A percentile compares a stretch with the other conserved stretches of the same genome.
Evolutionary conservation across 2,329 filamentous ascomycete genomes (phyloP).

Genomic region (Chaetomium sp.): DNA sequence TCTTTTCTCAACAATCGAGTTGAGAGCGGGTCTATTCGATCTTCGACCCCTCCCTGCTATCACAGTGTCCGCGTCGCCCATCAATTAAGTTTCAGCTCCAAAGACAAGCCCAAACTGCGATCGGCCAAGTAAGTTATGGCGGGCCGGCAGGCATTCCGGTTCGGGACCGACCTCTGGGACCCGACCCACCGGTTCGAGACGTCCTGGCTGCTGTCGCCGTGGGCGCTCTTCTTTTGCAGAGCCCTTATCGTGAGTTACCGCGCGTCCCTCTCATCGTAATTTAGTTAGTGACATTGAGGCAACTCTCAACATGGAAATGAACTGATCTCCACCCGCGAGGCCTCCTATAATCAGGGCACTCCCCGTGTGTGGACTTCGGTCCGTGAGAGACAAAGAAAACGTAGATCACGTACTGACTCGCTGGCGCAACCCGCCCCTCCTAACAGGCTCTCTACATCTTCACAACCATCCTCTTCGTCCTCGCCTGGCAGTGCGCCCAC

Average conservation of each 20-base stretch:
- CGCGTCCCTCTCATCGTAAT: neutral
- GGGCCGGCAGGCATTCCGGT: constrained; percentile 26
- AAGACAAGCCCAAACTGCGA: neutral
- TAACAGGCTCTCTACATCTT: constrained; percentile 60
- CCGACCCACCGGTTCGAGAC: constrained; percentile 65
- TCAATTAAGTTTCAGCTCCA: too few species aligned
- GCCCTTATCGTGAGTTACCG: constrained; percentile 43
- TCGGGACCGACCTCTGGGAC: constrained; percentile 42
- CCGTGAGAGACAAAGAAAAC: neutral
- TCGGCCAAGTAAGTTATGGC: constrained; percentile 4
- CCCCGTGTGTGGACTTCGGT: too few species aligned
- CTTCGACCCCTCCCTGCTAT: neutral
- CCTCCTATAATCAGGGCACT: too few species aligned
- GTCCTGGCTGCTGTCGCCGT: constrained; percentile 71
- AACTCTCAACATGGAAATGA: too few species aligned
- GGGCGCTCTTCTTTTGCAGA: constrained; percentile 52
- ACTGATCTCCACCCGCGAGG: too few species aligned
- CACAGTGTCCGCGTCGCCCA: neutral
- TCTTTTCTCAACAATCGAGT: neutral
- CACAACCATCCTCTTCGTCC: constrained; percentile 59
- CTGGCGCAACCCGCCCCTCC: neutral
- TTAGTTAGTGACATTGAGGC: neutral
- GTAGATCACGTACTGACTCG: neutral
- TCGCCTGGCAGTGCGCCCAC: constrained; percentile 58
- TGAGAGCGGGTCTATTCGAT: neutral